These are phyloP conservation scores for Apiotrichum siamense DNA, from an alignment of 1,284 basidiomycete species.

Conservation along the genomic window DNA sequence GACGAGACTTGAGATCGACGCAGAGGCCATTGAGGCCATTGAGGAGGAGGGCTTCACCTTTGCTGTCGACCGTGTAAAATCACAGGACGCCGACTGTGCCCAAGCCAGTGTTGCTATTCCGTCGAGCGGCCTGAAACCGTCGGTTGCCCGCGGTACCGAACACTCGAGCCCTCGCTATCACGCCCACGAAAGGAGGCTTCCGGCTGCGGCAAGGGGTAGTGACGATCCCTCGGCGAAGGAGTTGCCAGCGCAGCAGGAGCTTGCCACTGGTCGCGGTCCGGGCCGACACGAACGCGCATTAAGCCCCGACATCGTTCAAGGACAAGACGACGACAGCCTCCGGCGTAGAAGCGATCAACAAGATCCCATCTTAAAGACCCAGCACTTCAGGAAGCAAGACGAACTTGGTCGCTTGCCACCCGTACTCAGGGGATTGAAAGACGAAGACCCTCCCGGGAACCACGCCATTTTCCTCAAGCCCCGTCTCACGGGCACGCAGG, in stretches of 20 bases:
- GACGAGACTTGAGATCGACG: too few relatives aligned
- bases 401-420: background rate
- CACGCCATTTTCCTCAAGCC: constrained; percentile 41
- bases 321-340: constrained; percentile 1
- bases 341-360: background rate
- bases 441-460: constrained; percentile 36
- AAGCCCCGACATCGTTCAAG: constrained; percentile 4
- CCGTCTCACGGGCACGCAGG: constrained; percentile 35
- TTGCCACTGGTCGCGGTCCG: constrained; percentile 25
- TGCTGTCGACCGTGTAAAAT: too few relatives aligned
- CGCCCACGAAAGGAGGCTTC: constrained; percentile 15
- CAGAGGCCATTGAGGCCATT: too few relatives aligned
- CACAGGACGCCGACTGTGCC: background rate
- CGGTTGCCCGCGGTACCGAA: too few relatives aligned
- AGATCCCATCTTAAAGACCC: background rate
- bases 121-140: constrained; percentile 5
- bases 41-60: too few relatives aligned
- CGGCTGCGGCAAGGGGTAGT: constrained; percentile 3
- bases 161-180: too few relatives aligned
- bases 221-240: background rate
- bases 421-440: constrained; percentile 18
- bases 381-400: background rate
- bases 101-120: constrained; percentile 10
- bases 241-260: constrained; percentile 24
- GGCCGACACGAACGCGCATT: constrained; percentile 28